Evolutionary conservation across 139 green algal genomes (phyloP).

Genomic region (Picochlorum sp.): DNA sequence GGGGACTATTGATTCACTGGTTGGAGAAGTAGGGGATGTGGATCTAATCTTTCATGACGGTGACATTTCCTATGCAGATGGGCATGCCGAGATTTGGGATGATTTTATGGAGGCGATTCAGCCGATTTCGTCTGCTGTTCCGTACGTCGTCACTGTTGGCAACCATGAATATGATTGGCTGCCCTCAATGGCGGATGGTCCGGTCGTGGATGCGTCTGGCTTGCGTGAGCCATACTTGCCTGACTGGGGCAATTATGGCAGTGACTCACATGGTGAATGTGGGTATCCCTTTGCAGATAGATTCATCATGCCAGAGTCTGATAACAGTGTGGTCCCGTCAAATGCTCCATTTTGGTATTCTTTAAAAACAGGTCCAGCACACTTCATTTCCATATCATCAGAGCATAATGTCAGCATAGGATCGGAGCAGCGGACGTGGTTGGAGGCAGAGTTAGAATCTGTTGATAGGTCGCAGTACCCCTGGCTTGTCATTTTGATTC

Average conservation of each 20-base stretch:
- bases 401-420: constrained; percentile 60
- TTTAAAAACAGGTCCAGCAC: constrained; percentile 68
- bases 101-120: constrained; percentile 58
- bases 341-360: constrained; percentile 44
- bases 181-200: constrained; percentile 18
- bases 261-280: constrained; percentile 58
- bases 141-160: constrained; percentile 57
- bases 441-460: constrained; percentile 31
- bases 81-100: constrained; percentile 59
- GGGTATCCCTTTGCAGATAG: constrained; percentile 47
- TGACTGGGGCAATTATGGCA: constrained; percentile 17
- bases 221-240: neutral
- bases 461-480: constrained; percentile 49
- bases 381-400: constrained; percentile 66
- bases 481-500: constrained; percentile 61
- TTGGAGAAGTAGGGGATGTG: neutral
- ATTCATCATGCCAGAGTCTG: constrained; percentile 33
- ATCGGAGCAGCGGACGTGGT: constrained; percentile 30
- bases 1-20: neutral
- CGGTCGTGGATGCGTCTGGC: neutral
- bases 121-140: constrained; percentile 35
- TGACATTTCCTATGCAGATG: constrained; percentile 50
- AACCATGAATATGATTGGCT: constrained; percentile 82
- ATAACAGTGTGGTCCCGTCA: neutral
- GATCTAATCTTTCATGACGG: constrained; percentile 41